Evolutionary conservation across 805 yeast genomes (phyloP).

Genomic region (Zygosaccharomyces bisporus): DNA sequence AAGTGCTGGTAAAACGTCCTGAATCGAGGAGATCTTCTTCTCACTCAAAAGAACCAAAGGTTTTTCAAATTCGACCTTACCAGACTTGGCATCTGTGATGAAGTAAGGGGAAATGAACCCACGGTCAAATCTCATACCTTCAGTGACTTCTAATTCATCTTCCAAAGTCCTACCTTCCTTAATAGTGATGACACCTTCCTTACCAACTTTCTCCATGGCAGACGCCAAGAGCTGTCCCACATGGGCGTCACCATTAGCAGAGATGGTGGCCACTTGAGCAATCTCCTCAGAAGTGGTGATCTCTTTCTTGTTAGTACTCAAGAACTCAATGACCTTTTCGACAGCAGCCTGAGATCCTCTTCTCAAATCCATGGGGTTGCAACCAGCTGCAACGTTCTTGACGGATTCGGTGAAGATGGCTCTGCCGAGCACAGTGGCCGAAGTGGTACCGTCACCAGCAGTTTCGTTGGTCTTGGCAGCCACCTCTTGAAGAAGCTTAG

Average conservation of each 20-base stretch:
- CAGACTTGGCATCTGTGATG: slow-evolving; percentile 86
- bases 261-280: slow-evolving; percentile 96
- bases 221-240: slow-evolving; percentile 87
- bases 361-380: slow-evolving; percentile 98
- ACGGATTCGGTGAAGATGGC: slow-evolving; percentile 93
- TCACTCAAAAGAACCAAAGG: slow-evolving; percentile 86
- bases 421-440: slow-evolving; percentile 94
- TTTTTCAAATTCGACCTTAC: slow-evolving; percentile 92
- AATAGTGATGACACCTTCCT: slow-evolving; percentile 97
- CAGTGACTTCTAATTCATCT: slow-evolving; percentile 94
- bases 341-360: slow-evolving; percentile 97
- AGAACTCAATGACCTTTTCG: slow-evolving; percentile 81
- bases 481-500: slow-evolving; percentile 91
- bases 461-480: slow-evolving; percentile 95
- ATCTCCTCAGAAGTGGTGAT: slow-evolving; percentile 92
- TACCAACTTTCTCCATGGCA: slow-evolving; percentile 98
- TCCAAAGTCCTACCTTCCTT: slow-evolving; percentile 96
- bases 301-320: slow-evolving; percentile 83
- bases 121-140: slow-evolving; percentile 98
- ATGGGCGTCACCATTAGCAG: slow-evolving; percentile 94
- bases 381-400: slow-evolving; percentile 97
- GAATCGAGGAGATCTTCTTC: slow-evolving; percentile 86
- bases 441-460: slow-evolving; percentile 98
- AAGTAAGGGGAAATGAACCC: slow-evolving; percentile 97
- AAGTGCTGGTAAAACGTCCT: slow-evolving; percentile 87